phyloP scores from a whole-genome alignment of 2,329 filamentous ascomycete genomes.

The Fusarium decemcellulare region DNA sequence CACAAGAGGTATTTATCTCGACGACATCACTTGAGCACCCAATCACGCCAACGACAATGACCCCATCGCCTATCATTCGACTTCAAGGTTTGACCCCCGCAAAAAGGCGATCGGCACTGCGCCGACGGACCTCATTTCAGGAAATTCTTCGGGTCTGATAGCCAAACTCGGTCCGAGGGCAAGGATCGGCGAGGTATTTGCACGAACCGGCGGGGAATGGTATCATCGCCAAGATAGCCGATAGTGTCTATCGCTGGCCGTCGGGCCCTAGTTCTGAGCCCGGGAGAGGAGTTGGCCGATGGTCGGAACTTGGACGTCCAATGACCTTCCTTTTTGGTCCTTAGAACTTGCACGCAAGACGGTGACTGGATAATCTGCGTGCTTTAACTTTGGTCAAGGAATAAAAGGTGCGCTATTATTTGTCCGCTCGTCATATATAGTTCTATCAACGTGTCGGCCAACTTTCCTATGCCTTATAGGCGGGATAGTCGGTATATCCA shows the following conservation, averaged over 20 bases:
- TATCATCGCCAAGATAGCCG: slow-evolving; percentile 17
- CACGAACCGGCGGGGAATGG: slow-evolving; percentile 13
- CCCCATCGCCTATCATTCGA: neutral
- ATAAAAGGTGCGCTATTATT: neutral
- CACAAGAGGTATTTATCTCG: slow-evolving; percentile 3
- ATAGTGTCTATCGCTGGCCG: neutral
- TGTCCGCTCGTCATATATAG: neutral
- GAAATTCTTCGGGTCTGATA: neutral
- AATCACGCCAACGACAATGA: neutral
- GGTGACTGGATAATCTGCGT: too few species aligned
- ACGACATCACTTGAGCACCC: neutral
- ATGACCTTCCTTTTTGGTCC: slow-evolving; percentile 12
- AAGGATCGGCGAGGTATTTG: slow-evolving; percentile 7
- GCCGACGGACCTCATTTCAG: neutral
- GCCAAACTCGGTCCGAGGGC: neutral
- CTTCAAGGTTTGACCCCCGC: slow-evolving; percentile 3
- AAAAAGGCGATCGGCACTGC: neutral
- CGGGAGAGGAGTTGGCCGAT: slow-evolving; percentile 1
- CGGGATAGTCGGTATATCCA: slow-evolving; percentile 56
- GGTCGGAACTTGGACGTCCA: neutral
- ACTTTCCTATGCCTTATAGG: slow-evolving; percentile 9
- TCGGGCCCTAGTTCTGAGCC: slow-evolving; percentile 16
- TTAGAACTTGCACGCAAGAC: neutral
- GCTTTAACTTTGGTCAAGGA: neutral
- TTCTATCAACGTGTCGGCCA: too few species aligned